A percentile compares a stretch with the other conserved stretches of the same genome.
Evolutionary conservation across 108 stramenopile genomes (phyloP).

Genomic region (Cyclotella baltica): DNA sequence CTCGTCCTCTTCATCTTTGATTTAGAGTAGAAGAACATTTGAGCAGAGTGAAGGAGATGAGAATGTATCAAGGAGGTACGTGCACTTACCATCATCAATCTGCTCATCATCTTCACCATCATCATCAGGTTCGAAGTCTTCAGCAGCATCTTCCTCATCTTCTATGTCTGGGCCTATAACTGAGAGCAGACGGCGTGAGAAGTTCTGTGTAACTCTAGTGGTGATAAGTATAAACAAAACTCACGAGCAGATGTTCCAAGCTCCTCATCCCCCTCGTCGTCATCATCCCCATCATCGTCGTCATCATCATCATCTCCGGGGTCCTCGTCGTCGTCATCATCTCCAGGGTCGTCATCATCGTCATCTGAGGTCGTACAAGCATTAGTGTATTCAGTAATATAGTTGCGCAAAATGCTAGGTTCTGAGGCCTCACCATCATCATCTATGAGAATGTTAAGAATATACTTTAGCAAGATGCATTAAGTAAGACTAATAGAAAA

Average conservation of each 20-base stretch:
- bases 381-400: not conserved
- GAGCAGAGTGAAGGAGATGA: not conserved
- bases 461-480: not conserved
- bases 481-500: not conserved
- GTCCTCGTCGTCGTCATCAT: slow-evolving; percentile 24
- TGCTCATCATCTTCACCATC: slow-evolving; percentile 17
- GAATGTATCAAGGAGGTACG: not conserved
- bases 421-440: slow-evolving; percentile 21
- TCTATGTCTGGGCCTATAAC: slow-evolving; percentile 32
- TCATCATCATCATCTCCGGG: too few species aligned
- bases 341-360: slow-evolving; percentile 4
- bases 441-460: not conserved
- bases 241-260: slow-evolving; percentile 23
- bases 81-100: slow-evolving; percentile 8
- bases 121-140: slow-evolving; percentile 26
- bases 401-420: not conserved
- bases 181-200: too few species aligned
- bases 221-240: slow-evolving; percentile 7
- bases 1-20: slow-evolving; percentile 15
- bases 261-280: slow-evolving; percentile 23
- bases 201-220: too few species aligned
- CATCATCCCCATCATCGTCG: slow-evolving; percentile 10
- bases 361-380: slow-evolving; percentile 3
- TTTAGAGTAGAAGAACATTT: not conserved
- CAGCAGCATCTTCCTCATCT: slow-evolving; percentile 27